Conservation (phyloP, 768 basidiomycete genomes). For the Suillus subaureus region DNA sequence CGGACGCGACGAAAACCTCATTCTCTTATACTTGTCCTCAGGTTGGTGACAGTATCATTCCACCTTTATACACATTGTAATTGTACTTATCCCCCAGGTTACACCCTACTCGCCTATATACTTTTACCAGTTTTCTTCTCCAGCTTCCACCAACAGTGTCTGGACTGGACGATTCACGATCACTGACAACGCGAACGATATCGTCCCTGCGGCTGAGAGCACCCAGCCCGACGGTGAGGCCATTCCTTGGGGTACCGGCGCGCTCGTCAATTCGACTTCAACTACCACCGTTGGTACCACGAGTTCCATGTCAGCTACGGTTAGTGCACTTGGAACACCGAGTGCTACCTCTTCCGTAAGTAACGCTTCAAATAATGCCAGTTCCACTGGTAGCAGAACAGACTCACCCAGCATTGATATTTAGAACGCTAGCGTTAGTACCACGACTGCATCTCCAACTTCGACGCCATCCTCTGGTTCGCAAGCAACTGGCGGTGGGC, state of each 20-base stretch:
- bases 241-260: slow-evolving; percentile 71
- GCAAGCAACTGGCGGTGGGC: slow-evolving; percentile 12
- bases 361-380: slow-evolving; percentile 11
- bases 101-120: slow-evolving; percentile 67
- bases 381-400: slow-evolving; percentile 6
- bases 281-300: slow-evolving; percentile 22
- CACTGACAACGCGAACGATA: slow-evolving; percentile 48
- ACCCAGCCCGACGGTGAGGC: slow-evolving; percentile 51
- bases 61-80: slow-evolving; percentile 1
- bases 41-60: slow-evolving; percentile 39
- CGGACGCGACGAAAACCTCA: slow-evolving; percentile 42
- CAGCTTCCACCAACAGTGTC: slow-evolving; percentile 37
- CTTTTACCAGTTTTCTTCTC: slow-evolving; percentile 76
- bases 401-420: not conserved
- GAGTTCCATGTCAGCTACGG: slow-evolving; percentile 11
- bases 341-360: slow-evolving; percentile 1
- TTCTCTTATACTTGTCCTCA: slow-evolving; percentile 67
- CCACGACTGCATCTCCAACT: not conserved
- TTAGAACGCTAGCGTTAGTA: not conserved
- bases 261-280: slow-evolving; percentile 47
- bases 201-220: slow-evolving; percentile 50
- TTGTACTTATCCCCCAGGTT: slow-evolving; percentile 44
- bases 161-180: slow-evolving; percentile 86
- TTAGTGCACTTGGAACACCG: slow-evolving; percentile 6
- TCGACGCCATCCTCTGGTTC: slow-evolving; percentile 4